Evolutionary conservation across 257 asterid species (phyloP), one percentile per base, ranked within the genome.

Genomic region (Leonotis leonurus): DNA sequence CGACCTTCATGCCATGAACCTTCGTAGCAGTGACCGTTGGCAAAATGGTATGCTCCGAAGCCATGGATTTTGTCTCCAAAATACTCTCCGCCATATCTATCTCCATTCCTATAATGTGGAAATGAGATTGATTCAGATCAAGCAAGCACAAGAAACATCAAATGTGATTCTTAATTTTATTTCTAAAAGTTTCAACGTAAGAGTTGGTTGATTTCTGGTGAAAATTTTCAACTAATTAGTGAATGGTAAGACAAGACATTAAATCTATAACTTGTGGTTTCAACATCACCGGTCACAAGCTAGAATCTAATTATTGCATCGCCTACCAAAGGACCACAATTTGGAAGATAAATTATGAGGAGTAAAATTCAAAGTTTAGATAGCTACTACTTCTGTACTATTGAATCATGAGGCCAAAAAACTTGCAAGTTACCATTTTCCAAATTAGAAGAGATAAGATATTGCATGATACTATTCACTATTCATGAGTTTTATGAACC

Each of bases 1-100:
- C 86, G 87, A 9, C 96, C 94, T 65, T 90, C 97, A n/a, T 90
- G 96, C 97, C 97, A 90, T 1, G 97, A 88, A 5, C 97, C 97
- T 75, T 90, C 95, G 12, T 87, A 90, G 63, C 89, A 75, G 41
- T 90, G 96, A 35, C 97, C 94, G 24, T 87, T 87, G 44, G 84
- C 93, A 29, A 90, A 90, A 49, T 81, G 86, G 67, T 90, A 90
- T 12, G 86, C 83, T 43, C 97, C 97, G 49, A 85, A 90, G 22
- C 97, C 97, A 67, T 90, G 96, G 52, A 88, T 72, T 77, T 77
- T 90, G 67, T 90, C 91, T 14, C 87, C 93, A 40, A 87, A 90
- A 57, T 90, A 90, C 69, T 90, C 97, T 53, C 97, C 97, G 1
- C 78, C 83, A 35, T 85, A 87, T 58, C 85, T 79, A 70, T 90